These are phyloP conservation scores for Linum usitatissimum DNA, from an alignment of 345 rosid genomes.

Conservation along the genomic window DNA sequence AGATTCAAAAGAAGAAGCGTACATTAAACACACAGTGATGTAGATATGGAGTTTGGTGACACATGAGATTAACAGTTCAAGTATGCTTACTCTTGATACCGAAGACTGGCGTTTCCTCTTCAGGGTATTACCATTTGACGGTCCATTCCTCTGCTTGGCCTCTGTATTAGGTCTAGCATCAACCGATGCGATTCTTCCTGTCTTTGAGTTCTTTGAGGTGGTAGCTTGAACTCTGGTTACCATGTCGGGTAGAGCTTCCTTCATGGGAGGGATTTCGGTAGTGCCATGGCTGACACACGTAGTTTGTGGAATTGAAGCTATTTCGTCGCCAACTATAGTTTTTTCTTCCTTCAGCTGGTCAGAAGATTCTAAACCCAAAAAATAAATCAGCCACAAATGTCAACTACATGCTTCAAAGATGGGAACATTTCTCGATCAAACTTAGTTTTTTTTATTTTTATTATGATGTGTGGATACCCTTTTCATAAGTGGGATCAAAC, in stretches of 20 bases:
- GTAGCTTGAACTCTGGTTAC: constrained; percentile 29
- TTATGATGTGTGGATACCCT: not conserved
- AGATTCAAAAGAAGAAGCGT: not conserved
- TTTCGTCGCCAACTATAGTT: constrained; percentile 37
- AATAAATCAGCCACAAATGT: constrained; percentile 7
- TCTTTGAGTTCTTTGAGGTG: constrained; percentile 39
- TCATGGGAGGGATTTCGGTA: constrained; percentile 28
- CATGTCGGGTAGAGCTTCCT: constrained; percentile 30
- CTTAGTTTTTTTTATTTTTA: too few relatives aligned
- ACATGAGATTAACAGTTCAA: not conserved
- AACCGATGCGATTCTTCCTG: constrained; percentile 28
- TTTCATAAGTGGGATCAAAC: not conserved
- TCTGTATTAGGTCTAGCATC: constrained; percentile 29
- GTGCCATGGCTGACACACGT: constrained; percentile 38
- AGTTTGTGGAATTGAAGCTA: constrained; percentile 41
- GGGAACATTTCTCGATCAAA: too few relatives aligned
- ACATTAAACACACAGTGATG: too few relatives aligned
- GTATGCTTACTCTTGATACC: constrained; percentile 28
- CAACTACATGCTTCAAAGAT: not conserved
- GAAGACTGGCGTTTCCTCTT: constrained; percentile 47
- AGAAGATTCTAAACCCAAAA: constrained; percentile 46
- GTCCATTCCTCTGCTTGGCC: constrained; percentile 30
- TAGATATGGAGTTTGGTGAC: not conserved
- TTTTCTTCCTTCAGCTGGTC: constrained; percentile 59
- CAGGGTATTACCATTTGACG: constrained; percentile 21